Percentiles rank a stretch among this genome's conserved stretches.
These are phyloP conservation scores for Casuarina glauca DNA, from an alignment of 306 rosid genomes.

Conservation along the genomic window DNA sequence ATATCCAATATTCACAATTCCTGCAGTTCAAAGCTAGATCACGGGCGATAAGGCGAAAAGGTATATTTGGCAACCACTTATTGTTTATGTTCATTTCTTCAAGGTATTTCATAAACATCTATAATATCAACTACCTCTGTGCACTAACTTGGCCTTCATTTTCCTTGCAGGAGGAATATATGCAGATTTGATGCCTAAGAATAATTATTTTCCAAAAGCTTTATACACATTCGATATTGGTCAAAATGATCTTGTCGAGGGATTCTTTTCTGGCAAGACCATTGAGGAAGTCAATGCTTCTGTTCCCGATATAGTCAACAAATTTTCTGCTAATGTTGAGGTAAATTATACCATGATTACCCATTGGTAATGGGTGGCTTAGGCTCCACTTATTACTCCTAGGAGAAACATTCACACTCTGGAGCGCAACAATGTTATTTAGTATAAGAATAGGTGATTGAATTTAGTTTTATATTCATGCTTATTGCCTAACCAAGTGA, in stretches of 20 bases:
- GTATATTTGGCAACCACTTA: neutral
- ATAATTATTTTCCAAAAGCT: constrained; percentile 17
- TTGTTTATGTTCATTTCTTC: neutral
- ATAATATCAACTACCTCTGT: neutral
- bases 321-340: constrained; percentile 38
- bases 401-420: neutral
- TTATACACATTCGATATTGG: constrained; percentile 41
- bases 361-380: neutral
- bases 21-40: constrained; percentile 11
- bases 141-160: neutral
- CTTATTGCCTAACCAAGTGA: neutral
- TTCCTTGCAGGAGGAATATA: constrained; percentile 14
- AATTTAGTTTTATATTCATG: neutral
- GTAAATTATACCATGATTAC: constrained; percentile 12
- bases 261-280: constrained; percentile 18
- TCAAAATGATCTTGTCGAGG: constrained; percentile 26
- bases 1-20: constrained; percentile 26
- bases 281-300: constrained; percentile 35
- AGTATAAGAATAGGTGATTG: no score
- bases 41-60: neutral
- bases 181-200: constrained; percentile 2
- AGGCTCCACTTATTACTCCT: neutral
- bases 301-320: constrained; percentile 36
- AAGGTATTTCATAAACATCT: neutral
- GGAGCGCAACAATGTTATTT: neutral